phyloP scores from a whole-genome alignment of 2,329 filamentous ascomycete species.

The Monosporascus sp. region DNA sequence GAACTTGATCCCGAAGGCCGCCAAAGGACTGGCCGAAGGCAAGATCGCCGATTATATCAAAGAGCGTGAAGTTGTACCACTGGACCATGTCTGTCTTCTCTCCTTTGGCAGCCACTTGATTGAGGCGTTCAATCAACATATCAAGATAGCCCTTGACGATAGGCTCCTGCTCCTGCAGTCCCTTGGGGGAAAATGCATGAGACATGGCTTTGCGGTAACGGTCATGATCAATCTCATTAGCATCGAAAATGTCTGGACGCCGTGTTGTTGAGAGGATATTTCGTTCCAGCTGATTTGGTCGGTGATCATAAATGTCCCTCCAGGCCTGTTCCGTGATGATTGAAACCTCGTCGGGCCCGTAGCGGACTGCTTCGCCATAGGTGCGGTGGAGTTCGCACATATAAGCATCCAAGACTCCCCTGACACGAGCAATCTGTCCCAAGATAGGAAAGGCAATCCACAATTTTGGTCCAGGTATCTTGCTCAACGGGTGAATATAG shows the following conservation, averaged over 20 bases:
- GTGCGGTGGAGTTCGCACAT: conserved; percentile 18
- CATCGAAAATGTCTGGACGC: background rate
- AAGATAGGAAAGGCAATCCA: conserved; percentile 19
- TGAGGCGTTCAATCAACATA: conserved; percentile 23
- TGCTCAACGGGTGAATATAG: conserved; percentile 24
- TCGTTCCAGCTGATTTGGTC: conserved; percentile 17
- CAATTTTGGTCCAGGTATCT: conserved; percentile 20
- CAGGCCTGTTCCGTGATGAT: conserved; percentile 32
- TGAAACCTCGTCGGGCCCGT: conserved; percentile 32
- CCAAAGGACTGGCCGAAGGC: conserved; percentile 21
- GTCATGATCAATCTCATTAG: conserved; percentile 32
- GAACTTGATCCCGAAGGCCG: conserved; percentile 30
- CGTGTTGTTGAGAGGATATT: conserved; percentile 16
- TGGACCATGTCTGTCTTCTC: conserved; percentile 24
- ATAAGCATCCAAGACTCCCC: conserved; percentile 11
- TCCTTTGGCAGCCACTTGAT: conserved; percentile 13
- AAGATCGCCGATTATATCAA: conserved; percentile 22
- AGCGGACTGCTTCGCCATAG: conserved; percentile 30
- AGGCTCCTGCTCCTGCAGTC: conserved; percentile 29
- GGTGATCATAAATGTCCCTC: conserved; percentile 35
- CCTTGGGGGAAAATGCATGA: conserved; percentile 40
- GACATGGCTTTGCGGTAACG: conserved; percentile 46
- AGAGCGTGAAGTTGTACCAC: conserved; percentile 31
- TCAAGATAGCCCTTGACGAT: conserved; percentile 27
- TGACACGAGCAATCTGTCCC: conserved; percentile 13